A percentile compares a stretch with the other conserved stretches of the same genome.
These are phyloP conservation scores for Madurella fahalii DNA, from an alignment of 2,329 filamentous ascomycete species.

Conservation along the genomic window DNA sequence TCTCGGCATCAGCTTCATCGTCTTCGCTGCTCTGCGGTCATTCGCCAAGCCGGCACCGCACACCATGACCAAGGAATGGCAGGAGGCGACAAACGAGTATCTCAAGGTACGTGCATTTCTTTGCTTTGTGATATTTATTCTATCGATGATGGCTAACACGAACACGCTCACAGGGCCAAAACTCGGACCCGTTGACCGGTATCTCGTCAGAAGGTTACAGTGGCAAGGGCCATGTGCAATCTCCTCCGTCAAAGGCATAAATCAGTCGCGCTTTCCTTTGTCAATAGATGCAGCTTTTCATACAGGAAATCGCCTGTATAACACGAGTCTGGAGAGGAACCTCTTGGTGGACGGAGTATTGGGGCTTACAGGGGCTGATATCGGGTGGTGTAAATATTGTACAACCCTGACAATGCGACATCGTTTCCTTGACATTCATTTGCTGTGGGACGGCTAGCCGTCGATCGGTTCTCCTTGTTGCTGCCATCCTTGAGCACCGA, in stretches of 20 bases:
- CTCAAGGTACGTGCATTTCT: conserved; percentile 65
- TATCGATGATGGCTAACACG: conserved; percentile 14
- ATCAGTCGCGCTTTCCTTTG: conserved; percentile 33
- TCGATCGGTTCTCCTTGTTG: no score
- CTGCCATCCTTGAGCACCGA: no score
- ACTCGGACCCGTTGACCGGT: conserved; percentile 82
- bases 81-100: conserved; percentile 92
- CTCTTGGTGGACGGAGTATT: conserved; percentile 15
- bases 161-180: conserved; percentile 60
- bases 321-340: conserved; percentile 15
- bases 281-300: conserved; percentile 33
- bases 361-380: conserved; percentile 16
- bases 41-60: conserved; percentile 69
- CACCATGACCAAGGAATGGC: conserved; percentile 96
- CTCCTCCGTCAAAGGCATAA: conserved; percentile 52
- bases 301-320: conserved; percentile 15
- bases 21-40: conserved; percentile 70
- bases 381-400: conserved; percentile 33
- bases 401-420: conserved; percentile 30
- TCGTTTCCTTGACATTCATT: conserved; percentile 19
- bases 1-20: conserved; percentile 58
- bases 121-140: not conserved
- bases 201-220: conserved; percentile 73
- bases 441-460: no score
- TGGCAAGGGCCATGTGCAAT: conserved; percentile 76